Evolutionary conservation across 345 rosid species (phyloP).

Genomic region (Ricinus communis): DNA sequence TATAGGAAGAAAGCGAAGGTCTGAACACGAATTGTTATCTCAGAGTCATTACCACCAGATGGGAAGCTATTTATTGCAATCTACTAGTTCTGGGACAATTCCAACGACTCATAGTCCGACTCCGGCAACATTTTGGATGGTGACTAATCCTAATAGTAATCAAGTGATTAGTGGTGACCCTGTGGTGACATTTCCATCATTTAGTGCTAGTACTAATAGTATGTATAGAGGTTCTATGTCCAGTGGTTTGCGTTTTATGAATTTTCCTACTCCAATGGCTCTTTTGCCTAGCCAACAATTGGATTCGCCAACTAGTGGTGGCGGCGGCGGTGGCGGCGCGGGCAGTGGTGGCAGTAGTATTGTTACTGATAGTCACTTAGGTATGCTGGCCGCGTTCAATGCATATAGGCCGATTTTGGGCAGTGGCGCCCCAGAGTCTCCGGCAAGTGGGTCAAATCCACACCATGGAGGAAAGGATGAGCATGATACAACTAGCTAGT

Average conservation of each 20-base stretch:
- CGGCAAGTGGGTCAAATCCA: conserved; percentile 34
- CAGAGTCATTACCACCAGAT: conserved; percentile 34
- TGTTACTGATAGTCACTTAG: conserved; percentile 52
- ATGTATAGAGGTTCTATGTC: conserved; percentile 41
- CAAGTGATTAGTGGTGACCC: conserved; percentile 44
- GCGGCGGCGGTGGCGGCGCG: conserved; percentile 23
- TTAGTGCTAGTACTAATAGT: conserved; percentile 21
- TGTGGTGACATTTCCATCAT: conserved; percentile 47
- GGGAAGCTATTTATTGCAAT: conserved; percentile 57
- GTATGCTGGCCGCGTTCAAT: conserved; percentile 66
- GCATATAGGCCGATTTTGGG: conserved; percentile 51
- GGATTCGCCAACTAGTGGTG: conserved; percentile 30
- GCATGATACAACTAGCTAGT: conserved; percentile 27
- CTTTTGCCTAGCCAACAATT: conserved; percentile 62
- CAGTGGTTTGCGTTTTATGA: conserved; percentile 73
- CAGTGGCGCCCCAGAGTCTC: conserved; percentile 24
- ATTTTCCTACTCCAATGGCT: conserved; percentile 69
- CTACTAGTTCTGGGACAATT: conserved; percentile 50
- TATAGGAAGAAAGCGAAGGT: conserved; percentile 28
- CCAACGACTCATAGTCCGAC: conserved; percentile 46
- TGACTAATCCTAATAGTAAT: conserved; percentile 39
- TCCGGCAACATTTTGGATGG: conserved; percentile 69
- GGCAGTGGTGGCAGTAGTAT: conserved; percentile 32
- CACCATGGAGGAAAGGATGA: conserved; percentile 48
- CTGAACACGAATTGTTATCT: conserved; percentile 25